phyloP scores from a whole-genome alignment of 2,329 filamentous ascomycete species.

The Penicillium sp. region DNA sequence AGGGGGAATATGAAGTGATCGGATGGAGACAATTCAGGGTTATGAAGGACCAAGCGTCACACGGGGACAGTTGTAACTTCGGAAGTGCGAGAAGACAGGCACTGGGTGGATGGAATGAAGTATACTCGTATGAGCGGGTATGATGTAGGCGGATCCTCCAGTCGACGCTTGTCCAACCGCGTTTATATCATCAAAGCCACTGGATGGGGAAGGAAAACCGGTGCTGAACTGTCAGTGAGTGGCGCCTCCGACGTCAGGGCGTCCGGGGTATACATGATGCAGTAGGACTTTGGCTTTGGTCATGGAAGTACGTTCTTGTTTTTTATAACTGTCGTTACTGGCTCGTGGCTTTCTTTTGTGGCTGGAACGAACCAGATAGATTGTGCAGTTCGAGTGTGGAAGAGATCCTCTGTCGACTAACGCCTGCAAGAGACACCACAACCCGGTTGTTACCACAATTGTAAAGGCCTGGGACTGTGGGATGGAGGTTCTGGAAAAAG shows the following conservation, averaged over 20 bases:
- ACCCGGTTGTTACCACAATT: no score
- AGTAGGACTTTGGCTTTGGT: background rate
- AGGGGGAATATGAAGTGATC: constrained; percentile 26
- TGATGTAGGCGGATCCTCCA: constrained; percentile 18
- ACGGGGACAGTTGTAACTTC: background rate
- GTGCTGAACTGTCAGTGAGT: constrained; percentile 4
- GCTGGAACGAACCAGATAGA: background rate
- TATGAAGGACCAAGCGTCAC: constrained; percentile 27
- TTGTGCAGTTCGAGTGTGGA: background rate
- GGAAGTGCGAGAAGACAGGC: constrained; percentile 1
- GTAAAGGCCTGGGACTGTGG: no score
- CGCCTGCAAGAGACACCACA: no score
- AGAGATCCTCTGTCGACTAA: no score
- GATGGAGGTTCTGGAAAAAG: background rate
- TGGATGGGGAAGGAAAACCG: constrained; percentile 13
- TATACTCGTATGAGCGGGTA: constrained; percentile 7
- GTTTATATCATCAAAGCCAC: constrained; percentile 23
- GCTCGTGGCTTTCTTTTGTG: background rate
- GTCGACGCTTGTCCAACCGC: constrained; percentile 7
- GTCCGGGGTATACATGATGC: background rate
- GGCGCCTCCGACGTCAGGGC: constrained; percentile 32
- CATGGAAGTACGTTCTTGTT: no score
- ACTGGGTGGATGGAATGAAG: background rate
- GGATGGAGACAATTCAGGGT: constrained; percentile 13
- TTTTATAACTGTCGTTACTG: background rate